Evolutionary conservation across 192 early-diverging fungal species (phyloP), one percentile per base, ranked within the genome.

Genomic region (Coemansia sp.): DNA sequence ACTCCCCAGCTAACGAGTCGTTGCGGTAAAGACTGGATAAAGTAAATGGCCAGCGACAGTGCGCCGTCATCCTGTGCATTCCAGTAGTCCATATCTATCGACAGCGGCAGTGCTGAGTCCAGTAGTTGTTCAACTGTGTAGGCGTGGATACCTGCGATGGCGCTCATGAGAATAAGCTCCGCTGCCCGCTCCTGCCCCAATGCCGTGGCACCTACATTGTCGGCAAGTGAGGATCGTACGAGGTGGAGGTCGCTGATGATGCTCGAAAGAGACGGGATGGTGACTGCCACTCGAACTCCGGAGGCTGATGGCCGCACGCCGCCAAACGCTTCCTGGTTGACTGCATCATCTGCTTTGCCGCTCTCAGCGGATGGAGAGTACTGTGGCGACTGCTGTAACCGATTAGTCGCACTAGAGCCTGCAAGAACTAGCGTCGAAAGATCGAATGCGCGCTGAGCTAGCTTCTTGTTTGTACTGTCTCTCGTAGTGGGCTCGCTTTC

Each of bases 1-100:
- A 33, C 17, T 11, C 47, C 14, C 68, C 71, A 74, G 11, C 58
- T 17, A 62, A 69, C 74, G 13, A 74, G 50, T 5, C 82, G 74
- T 53, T 67, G 68, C 11, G 82, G 82, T 14, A 74, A 33, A 0
- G 82, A 69, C 62, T 78, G 67, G 2, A 77, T 39, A 66, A 84
- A 70, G 11, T 79, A 79, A 44, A 69, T 3, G 0, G 43, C 62
- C 16, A 77, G 50, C 66, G 82, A 73, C 7, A 80, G 21, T 5
- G 68, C 57, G 30, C 77, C 86, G 33, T 82, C 82, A 38, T 81
- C 77, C 33, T 88, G 75, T 0, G 82, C 67, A 49, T 86, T 78
- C 91, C 91, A 93, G 67, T 91, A 93, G 46, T 87, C 71, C 43
- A 91, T 87, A 43, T 89, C 85, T 21, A 82, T 77, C 2, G 86